Conservation (phyloP, 768 basidiomycete genomes). For the Boletus insuetus region DNA sequence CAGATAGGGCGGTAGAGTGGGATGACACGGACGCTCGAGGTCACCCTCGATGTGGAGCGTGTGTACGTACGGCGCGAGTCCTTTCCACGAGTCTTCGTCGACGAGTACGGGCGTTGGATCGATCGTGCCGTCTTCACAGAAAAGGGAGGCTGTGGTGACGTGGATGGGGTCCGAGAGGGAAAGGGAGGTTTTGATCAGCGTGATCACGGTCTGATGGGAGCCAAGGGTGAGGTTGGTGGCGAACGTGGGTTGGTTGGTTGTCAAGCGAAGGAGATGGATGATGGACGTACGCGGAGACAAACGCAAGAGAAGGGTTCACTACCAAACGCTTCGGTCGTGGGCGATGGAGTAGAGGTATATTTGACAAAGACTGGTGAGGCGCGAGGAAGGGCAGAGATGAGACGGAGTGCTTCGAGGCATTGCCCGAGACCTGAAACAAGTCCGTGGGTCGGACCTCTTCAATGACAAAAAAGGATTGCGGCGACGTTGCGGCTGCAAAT, state of each 20-base stretch:
- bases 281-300: constrained; percentile 30
- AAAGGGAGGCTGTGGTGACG: constrained; percentile 26
- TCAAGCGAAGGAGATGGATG: no score
- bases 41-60: no score
- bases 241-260: background rate
- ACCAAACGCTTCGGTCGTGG: constrained; percentile 28
- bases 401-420: constrained; percentile 32
- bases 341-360: constrained; percentile 17
- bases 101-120: no score
- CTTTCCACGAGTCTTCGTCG: no score
- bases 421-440: constrained; percentile 32
- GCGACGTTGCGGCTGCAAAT: no score
- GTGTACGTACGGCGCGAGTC: no score
- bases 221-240: background rate
- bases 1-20: no score
- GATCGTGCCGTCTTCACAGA: constrained; percentile 29
- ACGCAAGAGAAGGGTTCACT: constrained; percentile 30
- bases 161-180: constrained; percentile 18
- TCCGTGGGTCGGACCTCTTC: no score
- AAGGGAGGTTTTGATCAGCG: constrained; percentile 18
- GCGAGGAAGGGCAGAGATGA: constrained; percentile 29
- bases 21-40: no score
- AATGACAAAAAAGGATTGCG: no score
- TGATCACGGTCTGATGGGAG: constrained; percentile 22
- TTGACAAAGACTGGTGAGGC: constrained; percentile 28